A percentile compares a stretch with the other conserved stretches of the same genome.
Conservation (phyloP, 2,329 filamentous ascomycete genomes). For the Colletotrichum tanaceti region DNA sequence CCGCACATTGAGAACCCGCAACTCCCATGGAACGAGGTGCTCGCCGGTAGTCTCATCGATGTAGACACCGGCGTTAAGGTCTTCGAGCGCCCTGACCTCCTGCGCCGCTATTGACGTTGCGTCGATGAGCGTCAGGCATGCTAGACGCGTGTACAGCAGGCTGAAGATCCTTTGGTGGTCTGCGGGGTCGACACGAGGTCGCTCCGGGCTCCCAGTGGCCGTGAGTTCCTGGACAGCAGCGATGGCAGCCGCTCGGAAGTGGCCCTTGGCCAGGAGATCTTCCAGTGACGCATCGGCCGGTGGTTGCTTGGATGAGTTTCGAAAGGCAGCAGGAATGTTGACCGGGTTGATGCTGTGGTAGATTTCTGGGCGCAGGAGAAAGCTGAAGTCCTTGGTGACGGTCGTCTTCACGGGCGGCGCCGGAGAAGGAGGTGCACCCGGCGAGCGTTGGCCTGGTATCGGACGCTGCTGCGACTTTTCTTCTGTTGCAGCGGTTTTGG, state of each 20-base stretch:
- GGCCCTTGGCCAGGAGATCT: constrained; percentile 75
- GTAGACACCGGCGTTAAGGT: constrained; percentile 68
- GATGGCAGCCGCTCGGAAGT: constrained; percentile 84
- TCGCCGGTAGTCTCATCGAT: constrained; percentile 63
- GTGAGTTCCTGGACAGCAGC: constrained; percentile 72
- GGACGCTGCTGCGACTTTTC: constrained; percentile 43
- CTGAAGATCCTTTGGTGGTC: constrained; percentile 77
- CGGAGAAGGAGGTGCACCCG: constrained; percentile 48
- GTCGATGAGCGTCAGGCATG: constrained; percentile 83
- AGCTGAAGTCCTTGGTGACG: constrained; percentile 79
- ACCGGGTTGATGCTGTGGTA: constrained; percentile 83
- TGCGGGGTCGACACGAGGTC: constrained; percentile 56
- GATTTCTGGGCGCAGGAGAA: constrained; percentile 81
- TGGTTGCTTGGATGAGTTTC: constrained; percentile 74
- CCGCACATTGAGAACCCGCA: constrained; percentile 84
- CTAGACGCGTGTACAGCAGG: constrained; percentile 83
- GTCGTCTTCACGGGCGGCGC: constrained; percentile 49
- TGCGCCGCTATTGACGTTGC: constrained; percentile 76
- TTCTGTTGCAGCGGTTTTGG: constrained; percentile 29
- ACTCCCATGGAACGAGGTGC: constrained; percentile 86
- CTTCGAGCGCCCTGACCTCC: constrained; percentile 72
- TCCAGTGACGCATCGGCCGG: constrained; percentile 72
- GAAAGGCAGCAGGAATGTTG: constrained; percentile 73
- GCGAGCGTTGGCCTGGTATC: constrained; percentile 41
- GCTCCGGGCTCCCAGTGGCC: constrained; percentile 37